phyloP scores from a whole-genome alignment of 176 grass and related monocot genomes.

The Tuctoria greenei region DNA sequence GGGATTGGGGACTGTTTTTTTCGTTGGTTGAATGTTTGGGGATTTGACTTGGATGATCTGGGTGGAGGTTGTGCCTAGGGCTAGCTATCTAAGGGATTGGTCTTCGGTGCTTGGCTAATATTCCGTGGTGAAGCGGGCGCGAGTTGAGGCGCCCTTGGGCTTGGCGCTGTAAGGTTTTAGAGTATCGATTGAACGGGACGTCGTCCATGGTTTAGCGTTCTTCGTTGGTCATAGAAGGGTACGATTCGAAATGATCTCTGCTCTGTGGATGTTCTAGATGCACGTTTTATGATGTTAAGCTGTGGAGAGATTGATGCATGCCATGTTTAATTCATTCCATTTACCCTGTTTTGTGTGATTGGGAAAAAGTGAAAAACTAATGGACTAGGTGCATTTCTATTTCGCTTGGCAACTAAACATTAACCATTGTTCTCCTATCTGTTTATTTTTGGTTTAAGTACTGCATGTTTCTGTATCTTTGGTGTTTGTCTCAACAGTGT shows the following conservation, averaged over 20 bases:
- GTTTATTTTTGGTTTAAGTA: neutral
- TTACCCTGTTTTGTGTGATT: neutral
- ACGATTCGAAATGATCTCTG: neutral
- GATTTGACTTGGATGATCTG: neutral
- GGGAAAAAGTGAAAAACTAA: neutral
- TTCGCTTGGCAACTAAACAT: neutral
- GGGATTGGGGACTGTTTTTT: neutral
- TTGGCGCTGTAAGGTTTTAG: neutral
- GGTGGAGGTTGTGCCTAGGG: neutral
- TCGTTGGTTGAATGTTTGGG: neutral
- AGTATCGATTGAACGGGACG: neutral
- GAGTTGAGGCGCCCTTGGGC: neutral
- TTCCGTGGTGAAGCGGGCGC: neutral
- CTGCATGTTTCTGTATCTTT: neutral
- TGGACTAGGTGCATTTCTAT: neutral
- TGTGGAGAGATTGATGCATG: neutral
- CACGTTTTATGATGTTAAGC: neutral
- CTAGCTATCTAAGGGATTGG: neutral
- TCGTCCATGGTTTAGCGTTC: neutral
- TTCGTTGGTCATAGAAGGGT: too few relatives aligned
- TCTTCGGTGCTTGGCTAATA: neutral
- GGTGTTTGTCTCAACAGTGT: neutral
- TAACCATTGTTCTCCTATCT: neutral
- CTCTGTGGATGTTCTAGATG: neutral
- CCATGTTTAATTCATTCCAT: neutral